Conservation (phyloP, 805 yeast species). For the Yamadazyma olivae region DNA sequence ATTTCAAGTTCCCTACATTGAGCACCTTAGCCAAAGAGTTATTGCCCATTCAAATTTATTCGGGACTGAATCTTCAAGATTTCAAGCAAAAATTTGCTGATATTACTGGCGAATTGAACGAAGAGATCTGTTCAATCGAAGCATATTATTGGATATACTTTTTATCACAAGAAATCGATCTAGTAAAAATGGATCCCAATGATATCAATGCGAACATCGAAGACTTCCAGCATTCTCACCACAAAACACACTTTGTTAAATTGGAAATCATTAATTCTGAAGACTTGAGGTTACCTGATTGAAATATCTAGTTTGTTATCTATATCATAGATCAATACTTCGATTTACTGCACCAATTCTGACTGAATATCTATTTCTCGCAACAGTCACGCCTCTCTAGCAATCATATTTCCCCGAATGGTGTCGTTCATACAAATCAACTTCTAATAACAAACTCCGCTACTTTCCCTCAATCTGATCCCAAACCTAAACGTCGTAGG, state of each 20-base stretch:
- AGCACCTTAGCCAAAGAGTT: slow-evolving; percentile 12
- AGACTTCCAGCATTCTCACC: slow-evolving; percentile 5
- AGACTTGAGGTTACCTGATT: slow-evolving; percentile 8
- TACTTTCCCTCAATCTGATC: too few species aligned
- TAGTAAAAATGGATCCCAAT: slow-evolving; percentile 7
- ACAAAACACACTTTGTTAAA: background rate
- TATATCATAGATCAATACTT: too few species aligned
- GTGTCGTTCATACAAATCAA: too few species aligned
- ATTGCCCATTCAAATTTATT: slow-evolving; percentile 16
- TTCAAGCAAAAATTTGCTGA: slow-evolving; percentile 11
- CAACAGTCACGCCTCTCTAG: too few species aligned
- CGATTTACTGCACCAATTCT: too few species aligned
- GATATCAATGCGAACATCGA: slow-evolving; percentile 2
- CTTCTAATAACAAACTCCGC: too few species aligned
- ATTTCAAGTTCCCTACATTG: slow-evolving; percentile 14
- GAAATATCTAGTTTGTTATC: too few species aligned
- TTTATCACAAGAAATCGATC: slow-evolving; percentile 10
- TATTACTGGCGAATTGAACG: background rate
- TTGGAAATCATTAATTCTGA: background rate
- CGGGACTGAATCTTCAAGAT: slow-evolving; percentile 11
- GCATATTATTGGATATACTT: slow-evolving; percentile 8
- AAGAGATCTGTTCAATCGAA: slow-evolving; percentile 9
- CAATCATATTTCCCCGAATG: too few species aligned
- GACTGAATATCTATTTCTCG: too few species aligned
- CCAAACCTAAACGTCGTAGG: too few species aligned